Conservation (phyloP, 192 early-diverging fungal species). For the Gonapodya sp. region DNA sequence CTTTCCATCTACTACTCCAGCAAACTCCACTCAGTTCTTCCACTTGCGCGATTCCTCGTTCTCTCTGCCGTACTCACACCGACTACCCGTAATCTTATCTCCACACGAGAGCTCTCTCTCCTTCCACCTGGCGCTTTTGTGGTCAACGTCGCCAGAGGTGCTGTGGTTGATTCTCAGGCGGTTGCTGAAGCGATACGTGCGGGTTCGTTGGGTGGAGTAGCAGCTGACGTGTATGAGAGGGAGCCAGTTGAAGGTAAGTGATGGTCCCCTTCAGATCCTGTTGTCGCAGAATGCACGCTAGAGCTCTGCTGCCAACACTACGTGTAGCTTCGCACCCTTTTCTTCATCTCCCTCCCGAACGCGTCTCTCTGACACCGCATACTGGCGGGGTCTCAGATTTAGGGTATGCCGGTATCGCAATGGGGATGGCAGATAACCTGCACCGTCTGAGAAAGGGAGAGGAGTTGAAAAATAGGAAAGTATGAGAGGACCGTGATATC, state of each 20-base stretch:
- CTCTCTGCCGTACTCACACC: conserved; percentile 2
- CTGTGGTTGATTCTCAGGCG: neutral
- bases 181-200: neutral
- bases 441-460: neutral
- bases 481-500: neutral
- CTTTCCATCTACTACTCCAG: too few species aligned
- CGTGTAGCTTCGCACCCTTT: neutral
- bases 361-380: neutral
- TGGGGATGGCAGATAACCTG: neutral
- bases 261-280: too few species aligned
- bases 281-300: neutral
- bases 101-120: neutral
- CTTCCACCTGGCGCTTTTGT: conserved; percentile 1
- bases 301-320: neutral
- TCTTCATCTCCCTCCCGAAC: neutral
- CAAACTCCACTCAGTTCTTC: neutral
- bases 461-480: neutral
- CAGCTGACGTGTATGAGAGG: neutral
- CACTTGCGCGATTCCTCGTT: neutral
- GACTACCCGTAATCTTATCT: neutral
- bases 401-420: neutral
- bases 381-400: neutral
- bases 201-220: neutral
- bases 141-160: neutral
- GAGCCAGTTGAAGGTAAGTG: neutral